Base-by-base conservation (phyloP, 345 rosid genomes). In the Lepidium sativum region DNA sequence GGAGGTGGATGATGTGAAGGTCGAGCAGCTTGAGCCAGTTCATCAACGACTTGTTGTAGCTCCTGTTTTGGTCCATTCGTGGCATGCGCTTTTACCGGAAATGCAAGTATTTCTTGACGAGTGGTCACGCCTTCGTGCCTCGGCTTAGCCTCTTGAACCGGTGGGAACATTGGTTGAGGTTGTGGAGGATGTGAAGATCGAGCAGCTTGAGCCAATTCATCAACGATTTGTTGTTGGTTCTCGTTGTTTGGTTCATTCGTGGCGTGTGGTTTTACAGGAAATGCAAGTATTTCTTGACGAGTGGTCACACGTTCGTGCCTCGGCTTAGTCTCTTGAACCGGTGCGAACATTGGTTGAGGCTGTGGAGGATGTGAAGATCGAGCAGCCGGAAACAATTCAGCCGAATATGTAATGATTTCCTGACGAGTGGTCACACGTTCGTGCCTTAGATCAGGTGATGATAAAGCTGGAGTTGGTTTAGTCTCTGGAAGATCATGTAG, bases 41-140 rank as follows among this genome's bases (percentile, higher is more conserved):
- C 14, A n/a, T 25, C 55, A n/a, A 27, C 33, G 6, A 13, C 18
- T 14, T 31, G 21, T 51, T 44, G 51, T 7, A 45, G 48, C 9
- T 10, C 77, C 11, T 32, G 39, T 72, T 54, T 38, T 56, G 12
- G 80, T 40, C 47, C 39, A 15, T 42, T 14, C 3, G 43, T 37
- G 38, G 29, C 38, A 53, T 10, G 43, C 31, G 40, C 25, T 41
- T 77, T 80, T 15, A 57, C 83, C 5, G 54, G 15, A 9, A 35
- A 35, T 54, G 50, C 79, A 49, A 83, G 60, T 32, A 85, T 80
- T 6, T 79, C 68, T 6, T 25, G 54, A 60, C 73, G 64, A 55
- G 56, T 67, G 43, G 16, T 35, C 29, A 17, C 43, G 16, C 4
- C 31, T 27, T 78, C 79, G 13, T 56, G 16, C 25, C 60, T 54